Evolutionary conservation across 2,329 filamentous ascomycete genomes (phyloP).

Genomic region (Cytospora chrysosperma): DNA sequence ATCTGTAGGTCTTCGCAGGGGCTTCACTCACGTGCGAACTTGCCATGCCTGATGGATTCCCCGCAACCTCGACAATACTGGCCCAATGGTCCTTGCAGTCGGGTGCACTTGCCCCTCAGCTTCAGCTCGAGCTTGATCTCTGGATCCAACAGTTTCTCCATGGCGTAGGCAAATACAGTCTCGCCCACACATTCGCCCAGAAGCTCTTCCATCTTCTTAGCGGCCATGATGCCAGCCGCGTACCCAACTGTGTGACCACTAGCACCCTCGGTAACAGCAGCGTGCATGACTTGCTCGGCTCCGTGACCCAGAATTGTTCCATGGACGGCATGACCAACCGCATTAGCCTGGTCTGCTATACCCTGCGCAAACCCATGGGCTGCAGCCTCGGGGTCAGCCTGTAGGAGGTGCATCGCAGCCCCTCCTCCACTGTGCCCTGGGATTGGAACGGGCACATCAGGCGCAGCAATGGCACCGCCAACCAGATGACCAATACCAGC

Average conservation of each 20-base stretch:
- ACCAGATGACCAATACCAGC: constrained; percentile 19
- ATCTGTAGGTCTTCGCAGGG: background rate
- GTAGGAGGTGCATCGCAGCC: constrained; percentile 8
- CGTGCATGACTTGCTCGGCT: constrained; percentile 10
- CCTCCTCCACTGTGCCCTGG: constrained; percentile 9
- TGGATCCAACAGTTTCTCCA: constrained; percentile 22
- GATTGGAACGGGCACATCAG: constrained; percentile 15
- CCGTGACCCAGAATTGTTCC: constrained; percentile 15
- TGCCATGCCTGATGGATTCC: constrained; percentile 18
- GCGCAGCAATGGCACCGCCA: constrained; percentile 1
- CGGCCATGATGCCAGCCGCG: constrained; percentile 17
- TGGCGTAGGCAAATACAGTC: constrained; percentile 20
- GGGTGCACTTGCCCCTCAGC: constrained; percentile 17
- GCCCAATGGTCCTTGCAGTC: constrained; percentile 19
- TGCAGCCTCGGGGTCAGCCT: constrained; percentile 14
- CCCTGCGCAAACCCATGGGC: constrained; percentile 20
- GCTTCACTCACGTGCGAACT: constrained; percentile 17
- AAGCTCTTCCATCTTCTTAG: constrained; percentile 24
- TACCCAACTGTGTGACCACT: constrained; percentile 21
- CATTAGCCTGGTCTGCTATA: constrained; percentile 17
- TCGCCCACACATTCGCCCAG: constrained; percentile 22
- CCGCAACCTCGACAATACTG: constrained; percentile 20
- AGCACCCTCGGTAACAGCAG: background rate
- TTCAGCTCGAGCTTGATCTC: constrained; percentile 21
- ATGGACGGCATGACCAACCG: constrained; percentile 18